Conservation (phyloP, 1,139 yeast species). For the Taphrina deformans region DNA sequence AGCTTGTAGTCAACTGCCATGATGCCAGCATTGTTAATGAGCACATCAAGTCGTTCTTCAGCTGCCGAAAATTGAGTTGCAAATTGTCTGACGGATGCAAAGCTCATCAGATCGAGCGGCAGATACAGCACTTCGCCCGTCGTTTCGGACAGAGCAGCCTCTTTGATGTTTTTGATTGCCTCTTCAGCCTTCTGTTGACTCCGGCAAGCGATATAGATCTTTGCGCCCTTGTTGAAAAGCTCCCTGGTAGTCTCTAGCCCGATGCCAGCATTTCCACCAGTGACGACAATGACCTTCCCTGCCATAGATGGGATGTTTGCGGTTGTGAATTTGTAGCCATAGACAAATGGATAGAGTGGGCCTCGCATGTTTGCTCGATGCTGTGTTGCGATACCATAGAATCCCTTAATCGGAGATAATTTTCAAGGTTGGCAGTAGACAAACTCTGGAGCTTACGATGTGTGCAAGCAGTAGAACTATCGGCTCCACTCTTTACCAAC, state of each 20-base stretch:
- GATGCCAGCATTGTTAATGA: slow-evolving; percentile 40
- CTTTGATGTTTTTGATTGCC: slow-evolving; percentile 46
- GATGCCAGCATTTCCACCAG: slow-evolving; percentile 39
- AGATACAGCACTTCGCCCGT: slow-evolving; percentile 41
- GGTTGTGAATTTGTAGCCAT: slow-evolving; percentile 45
- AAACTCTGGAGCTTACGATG: no score
- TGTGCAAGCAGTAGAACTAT: no score
- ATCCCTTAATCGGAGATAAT: no score
- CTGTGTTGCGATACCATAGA: no score
- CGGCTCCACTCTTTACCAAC: no score
- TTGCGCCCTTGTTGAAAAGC: slow-evolving; percentile 47
- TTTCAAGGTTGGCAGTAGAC: no score
- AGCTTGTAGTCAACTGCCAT: slow-evolving; percentile 36
- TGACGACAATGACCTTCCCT: slow-evolving; percentile 44
- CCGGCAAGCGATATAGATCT: slow-evolving; percentile 51
- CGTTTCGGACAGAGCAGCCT: slow-evolving; percentile 38
- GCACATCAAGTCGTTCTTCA: slow-evolving; percentile 38
- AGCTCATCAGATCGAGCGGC: slow-evolving; percentile 51
- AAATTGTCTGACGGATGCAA: slow-evolving; percentile 41
- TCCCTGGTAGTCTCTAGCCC: slow-evolving; percentile 39
- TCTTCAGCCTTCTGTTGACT: slow-evolving; percentile 46
- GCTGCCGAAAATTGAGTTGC: slow-evolving; percentile 36
- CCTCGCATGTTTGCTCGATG: slow-evolving; percentile 11
- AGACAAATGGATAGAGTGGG: slow-evolving; percentile 31
- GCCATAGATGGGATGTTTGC: slow-evolving; percentile 51